Evolutionary conservation across 2,329 filamentous ascomycete species (phyloP).

Genomic region (Blumeria graminis): DNA sequence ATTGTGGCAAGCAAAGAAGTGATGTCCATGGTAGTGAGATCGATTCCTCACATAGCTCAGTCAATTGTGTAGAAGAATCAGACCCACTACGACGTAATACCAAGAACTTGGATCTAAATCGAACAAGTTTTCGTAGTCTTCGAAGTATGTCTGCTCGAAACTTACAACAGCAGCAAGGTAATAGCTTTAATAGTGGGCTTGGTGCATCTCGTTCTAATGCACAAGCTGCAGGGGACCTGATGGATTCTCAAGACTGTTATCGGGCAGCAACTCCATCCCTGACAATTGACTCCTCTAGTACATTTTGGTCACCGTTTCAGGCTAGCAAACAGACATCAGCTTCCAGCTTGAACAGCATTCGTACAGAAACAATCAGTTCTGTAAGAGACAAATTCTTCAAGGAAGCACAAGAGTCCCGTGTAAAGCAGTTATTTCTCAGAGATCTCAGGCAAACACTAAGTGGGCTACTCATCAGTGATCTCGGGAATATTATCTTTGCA

Average conservation of each 20-base stretch:
- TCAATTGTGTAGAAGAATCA: conserved; percentile 17
- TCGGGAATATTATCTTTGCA: too few species aligned
- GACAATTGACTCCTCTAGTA: conserved; percentile 50
- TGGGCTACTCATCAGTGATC: too few species aligned
- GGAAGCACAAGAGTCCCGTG: too few species aligned
- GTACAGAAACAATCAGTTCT: too few species aligned
- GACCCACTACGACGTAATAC: conserved; percentile 14
- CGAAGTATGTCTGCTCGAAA: conserved; percentile 35
- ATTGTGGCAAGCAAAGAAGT: conserved; percentile 24
- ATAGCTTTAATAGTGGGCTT: conserved; percentile 43
- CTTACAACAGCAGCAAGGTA: conserved; percentile 29
- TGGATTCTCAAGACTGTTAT: conserved; percentile 49
- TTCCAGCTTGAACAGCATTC: conserved; percentile 13
- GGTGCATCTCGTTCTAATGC: conserved; percentile 31
- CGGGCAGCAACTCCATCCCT: conserved; percentile 41
- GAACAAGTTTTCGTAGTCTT: conserved; percentile 30
- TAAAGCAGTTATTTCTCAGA: too few species aligned
- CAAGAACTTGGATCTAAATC: conserved; percentile 19
- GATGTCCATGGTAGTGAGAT: conserved; percentile 23
- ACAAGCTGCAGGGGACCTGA: conserved; percentile 28
- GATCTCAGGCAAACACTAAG: too few species aligned
- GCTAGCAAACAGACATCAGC: conserved; percentile 36
- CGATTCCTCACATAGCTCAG: conserved; percentile 22
- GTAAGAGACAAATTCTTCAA: too few species aligned
- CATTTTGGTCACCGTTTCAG: conserved; percentile 78